A percentile compares a stretch with the other conserved stretches of the same genome.
Conservation (phyloP, 305 asterid species). For the Solanum hybrid region DNA sequence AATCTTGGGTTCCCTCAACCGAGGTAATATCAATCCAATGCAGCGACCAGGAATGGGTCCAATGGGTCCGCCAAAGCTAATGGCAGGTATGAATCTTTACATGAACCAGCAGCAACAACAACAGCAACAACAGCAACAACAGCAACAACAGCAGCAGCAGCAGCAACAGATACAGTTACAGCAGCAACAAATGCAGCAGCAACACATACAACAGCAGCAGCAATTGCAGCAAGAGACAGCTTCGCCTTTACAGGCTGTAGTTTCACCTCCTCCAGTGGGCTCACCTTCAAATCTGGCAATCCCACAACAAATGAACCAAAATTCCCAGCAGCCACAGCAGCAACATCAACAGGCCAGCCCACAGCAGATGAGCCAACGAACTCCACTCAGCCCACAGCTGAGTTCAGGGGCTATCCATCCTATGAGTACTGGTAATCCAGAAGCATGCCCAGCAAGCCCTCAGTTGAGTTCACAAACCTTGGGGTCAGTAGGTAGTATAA, state of each 20-base stretch:
- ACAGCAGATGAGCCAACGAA: conserved; percentile 71
- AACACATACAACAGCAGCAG: conserved; percentile 21
- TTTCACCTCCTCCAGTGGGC: conserved; percentile 71
- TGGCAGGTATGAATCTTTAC: conserved; percentile 54
- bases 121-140: conserved; percentile 11
- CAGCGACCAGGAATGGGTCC: conserved; percentile 62
- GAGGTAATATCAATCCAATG: conserved; percentile 60
- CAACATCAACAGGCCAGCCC: conserved; percentile 57
- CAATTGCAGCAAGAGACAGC: conserved; percentile 43
- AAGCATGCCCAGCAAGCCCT: conserved; percentile 90
- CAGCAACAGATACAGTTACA: conserved; percentile 21
- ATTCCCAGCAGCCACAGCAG: conserved; percentile 33
- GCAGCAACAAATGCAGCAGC: conserved; percentile 24
- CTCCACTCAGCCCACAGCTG: conserved; percentile 93
- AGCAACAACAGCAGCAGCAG: not conserved
- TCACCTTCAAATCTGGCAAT: conserved; percentile 75
- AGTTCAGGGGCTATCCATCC: conserved; percentile 87
- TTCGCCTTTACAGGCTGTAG: conserved; percentile 60
- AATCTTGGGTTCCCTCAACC: conserved; percentile 57
- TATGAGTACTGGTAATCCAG: conserved; percentile 56
- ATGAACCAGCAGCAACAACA: conserved; percentile 65
- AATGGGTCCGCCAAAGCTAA: conserved; percentile 84
- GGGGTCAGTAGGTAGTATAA: conserved; percentile 80
- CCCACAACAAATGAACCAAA: conserved; percentile 56
- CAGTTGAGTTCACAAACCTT: conserved; percentile 90